Evolutionary conservation across 331 rosid species (phyloP), one percentile per base, ranked within the genome.

Genomic region (Phaseolus coccineus): DNA sequence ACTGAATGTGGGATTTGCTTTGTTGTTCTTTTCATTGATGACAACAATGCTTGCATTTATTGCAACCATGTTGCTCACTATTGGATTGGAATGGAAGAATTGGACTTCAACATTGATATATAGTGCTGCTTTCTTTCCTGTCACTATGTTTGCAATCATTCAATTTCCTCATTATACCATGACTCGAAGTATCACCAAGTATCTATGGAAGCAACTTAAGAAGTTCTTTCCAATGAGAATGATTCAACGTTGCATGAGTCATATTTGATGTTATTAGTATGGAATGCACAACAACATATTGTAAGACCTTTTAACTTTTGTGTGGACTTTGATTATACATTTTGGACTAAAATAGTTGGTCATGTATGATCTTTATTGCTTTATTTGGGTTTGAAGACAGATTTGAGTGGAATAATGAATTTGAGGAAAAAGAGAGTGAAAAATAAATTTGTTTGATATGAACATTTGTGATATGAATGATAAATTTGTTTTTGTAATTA

Each of bases 61-160:
- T 61, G 79, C 71, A 46, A 74, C 79, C n/a, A 62, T 74, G 24
- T 15, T 74, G 58, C 12, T 74, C 2, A 74, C 69, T 7, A 74
- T 58, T 28, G 2, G 44, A 1, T 59, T 74, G 79, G 79, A 74
- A 16, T 42, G 69, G 79, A 74, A 58, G 46, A 58, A 58, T 1
- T 74, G 79, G 79, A 74, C 69, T 2, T 74, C 79, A 28, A 74
- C 58, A 4, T 74, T 74, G 79, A 44, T 46, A 14, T 74, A 74
- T 0, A 9, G 69, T 28, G 79, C 79, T 14, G 79, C 79, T 8
- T 74, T 74, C 8, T 59, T 74, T 28, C 79, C 79, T 5, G 71
- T 75, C 48, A 59, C 71, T 0, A 40, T 75, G 10, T 75, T 75
- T 75, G 79, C 47, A 7, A n/a, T 75, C 6, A 46, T 75, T 12